phyloP scores from a whole-genome alignment of 2,329 filamentous ascomycete species.

The Epichloe typhina region DNA sequence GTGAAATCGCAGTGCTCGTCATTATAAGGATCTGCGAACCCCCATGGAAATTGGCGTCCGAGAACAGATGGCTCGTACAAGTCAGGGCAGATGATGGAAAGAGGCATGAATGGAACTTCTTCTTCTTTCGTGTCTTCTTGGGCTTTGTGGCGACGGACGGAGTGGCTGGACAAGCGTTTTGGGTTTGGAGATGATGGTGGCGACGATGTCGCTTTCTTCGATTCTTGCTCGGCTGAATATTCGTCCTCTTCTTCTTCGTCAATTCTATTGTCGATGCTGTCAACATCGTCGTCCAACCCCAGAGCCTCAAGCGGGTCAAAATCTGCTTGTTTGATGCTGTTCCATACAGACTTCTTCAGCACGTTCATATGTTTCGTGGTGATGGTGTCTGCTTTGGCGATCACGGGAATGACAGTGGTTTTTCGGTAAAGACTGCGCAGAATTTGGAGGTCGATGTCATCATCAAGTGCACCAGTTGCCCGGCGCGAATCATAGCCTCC shows the following conservation, averaged over 20 bases:
- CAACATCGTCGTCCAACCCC: conserved; percentile 64
- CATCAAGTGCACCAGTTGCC: conserved; percentile 59
- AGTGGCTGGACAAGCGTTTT: conserved; percentile 33
- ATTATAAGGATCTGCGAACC: conserved; percentile 89
- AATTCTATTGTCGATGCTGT: conserved; percentile 42
- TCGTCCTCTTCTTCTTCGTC: conserved; percentile 36
- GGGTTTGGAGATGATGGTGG: conserved; percentile 23
- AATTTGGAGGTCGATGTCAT: conserved; percentile 82
- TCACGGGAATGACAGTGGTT: conserved; percentile 88
- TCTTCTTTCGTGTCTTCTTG: conserved; percentile 34
- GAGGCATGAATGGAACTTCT: conserved; percentile 60
- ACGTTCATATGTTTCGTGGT: conserved; percentile 90
- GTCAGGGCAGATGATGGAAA: conserved; percentile 90
- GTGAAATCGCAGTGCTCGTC: conserved; percentile 87
- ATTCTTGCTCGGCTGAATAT: conserved; percentile 13
- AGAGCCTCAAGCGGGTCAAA: conserved; percentile 82
- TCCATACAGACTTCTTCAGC: conserved; percentile 82
- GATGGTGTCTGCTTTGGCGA: conserved; percentile 93
- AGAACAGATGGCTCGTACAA: conserved; percentile 68
- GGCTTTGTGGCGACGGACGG: conserved; percentile 31
- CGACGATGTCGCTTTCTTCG: conserved; percentile 16
- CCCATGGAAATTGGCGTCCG: conserved; percentile 90
- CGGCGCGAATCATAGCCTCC: conserved; percentile 26
- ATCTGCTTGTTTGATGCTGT: conserved; percentile 71
- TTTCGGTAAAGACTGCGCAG: conserved; percentile 80